Evolutionary conservation across 768 basidiomycete species (phyloP).

Genomic region (Boletus edulis): DNA sequence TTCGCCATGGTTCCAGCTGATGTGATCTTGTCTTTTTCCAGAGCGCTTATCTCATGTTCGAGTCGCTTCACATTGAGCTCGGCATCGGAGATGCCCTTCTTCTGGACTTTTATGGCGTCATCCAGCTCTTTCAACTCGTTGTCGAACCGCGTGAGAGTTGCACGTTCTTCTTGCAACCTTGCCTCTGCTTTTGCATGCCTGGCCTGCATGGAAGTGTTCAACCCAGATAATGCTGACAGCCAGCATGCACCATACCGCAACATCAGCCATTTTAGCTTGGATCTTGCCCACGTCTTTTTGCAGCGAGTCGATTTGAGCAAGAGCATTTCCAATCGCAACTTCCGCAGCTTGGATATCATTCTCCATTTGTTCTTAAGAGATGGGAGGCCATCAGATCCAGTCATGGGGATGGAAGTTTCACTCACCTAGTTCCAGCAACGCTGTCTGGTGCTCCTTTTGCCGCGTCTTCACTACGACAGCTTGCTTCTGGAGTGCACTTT

Average conservation of each 20-base stretch:
- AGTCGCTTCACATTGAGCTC: slow-evolving; percentile 64
- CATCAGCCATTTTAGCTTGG: slow-evolving; percentile 41
- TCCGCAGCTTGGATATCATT: slow-evolving; percentile 28
- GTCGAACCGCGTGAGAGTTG: slow-evolving; percentile 85
- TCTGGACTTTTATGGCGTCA: slow-evolving; percentile 77
- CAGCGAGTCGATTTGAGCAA: slow-evolving; percentile 48
- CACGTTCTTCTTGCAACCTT: slow-evolving; percentile 80
- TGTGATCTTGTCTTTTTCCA: slow-evolving; percentile 63
- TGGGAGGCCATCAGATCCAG: not conserved
- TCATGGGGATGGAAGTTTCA: not conserved
- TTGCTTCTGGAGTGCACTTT: slow-evolving; percentile 77
- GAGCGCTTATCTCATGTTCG: slow-evolving; percentile 63
- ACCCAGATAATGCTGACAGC: not conserved
- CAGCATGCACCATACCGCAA: slow-evolving; percentile 16
- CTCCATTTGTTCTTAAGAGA: slow-evolving; percentile 27
- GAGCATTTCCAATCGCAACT: slow-evolving; percentile 29
- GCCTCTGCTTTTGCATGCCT: slow-evolving; percentile 63
- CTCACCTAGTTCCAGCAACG: slow-evolving; percentile 83
- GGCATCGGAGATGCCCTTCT: slow-evolving; percentile 61
- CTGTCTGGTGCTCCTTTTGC: slow-evolving; percentile 89
- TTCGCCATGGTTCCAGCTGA: slow-evolving; percentile 51
- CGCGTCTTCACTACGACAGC: slow-evolving; percentile 77
- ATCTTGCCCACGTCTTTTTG: slow-evolving; percentile 64
- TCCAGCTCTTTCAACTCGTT: slow-evolving; percentile 85
- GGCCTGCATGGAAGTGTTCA: slow-evolving; percentile 34